Percentiles rank a stretch among this genome's conserved stretches.
These are phyloP conservation scores for Bruguiera sexangula DNA, from an alignment of 345 rosid species.

Conservation along the genomic window DNA sequence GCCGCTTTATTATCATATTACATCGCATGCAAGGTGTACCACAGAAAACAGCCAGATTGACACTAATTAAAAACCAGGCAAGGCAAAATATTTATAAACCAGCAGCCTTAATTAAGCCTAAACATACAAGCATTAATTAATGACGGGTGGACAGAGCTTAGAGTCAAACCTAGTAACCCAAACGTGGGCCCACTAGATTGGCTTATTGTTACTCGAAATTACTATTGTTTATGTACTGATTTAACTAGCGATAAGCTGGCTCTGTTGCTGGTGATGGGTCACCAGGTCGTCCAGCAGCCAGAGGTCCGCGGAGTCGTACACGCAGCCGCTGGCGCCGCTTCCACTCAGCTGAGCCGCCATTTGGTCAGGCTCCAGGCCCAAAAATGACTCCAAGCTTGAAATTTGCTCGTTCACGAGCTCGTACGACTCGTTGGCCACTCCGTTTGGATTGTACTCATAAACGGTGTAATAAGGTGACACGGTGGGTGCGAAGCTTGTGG, in stretches of 20 bases:
- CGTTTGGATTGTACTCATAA: conserved; percentile 14
- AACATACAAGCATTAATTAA: no score
- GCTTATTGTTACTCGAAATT: no score
- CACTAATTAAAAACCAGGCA: no score
- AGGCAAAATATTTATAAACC: no score
- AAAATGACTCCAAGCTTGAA: conserved; percentile 56
- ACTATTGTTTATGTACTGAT: no score
- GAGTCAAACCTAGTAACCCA: no score
- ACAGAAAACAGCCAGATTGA: no score
- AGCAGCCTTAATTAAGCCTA: no score
- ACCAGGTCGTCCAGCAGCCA: conserved; percentile 75
- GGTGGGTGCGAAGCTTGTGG: conserved; percentile 17
- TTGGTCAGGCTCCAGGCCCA: conserved; percentile 41
- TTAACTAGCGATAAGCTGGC: background rate
- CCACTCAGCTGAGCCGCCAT: conserved; percentile 15
- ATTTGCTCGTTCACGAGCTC: conserved; percentile 51
- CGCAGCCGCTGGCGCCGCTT: background rate
- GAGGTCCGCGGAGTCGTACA: conserved; percentile 28
- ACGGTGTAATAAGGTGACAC: background rate
- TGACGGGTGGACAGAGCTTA: no score
- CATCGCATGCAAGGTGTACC: no score
- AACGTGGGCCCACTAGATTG: no score
- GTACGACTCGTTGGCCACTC: conserved; percentile 15
- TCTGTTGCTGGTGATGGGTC: conserved; percentile 32
- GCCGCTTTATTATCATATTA: no score